These are phyloP conservation scores for Thelonectria rubi DNA, from an alignment of 2,329 filamentous ascomycete species.

Conservation along the genomic window DNA sequence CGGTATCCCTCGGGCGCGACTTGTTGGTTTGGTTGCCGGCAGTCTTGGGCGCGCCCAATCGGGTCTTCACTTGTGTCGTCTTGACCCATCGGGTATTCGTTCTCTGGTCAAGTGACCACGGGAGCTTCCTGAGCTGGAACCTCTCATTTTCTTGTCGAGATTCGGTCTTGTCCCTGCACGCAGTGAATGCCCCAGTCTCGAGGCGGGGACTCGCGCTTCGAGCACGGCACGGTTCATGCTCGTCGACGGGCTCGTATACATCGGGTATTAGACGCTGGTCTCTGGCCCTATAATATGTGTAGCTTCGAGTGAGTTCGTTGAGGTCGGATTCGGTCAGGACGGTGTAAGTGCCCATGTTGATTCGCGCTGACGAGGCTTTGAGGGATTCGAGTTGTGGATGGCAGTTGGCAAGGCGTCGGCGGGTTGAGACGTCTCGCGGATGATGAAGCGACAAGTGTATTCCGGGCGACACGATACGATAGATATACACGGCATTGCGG, in stretches of 20 bases:
- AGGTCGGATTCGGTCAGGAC: not conserved
- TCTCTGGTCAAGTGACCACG: conserved; percentile 16
- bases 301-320: not conserved
- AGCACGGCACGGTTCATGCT: conserved; percentile 11
- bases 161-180: conserved; percentile 5
- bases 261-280: conserved; percentile 25
- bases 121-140: conserved; percentile 7
- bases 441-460: conserved; percentile 2
- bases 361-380: too few relatives aligned
- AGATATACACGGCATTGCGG: conserved; percentile 9
- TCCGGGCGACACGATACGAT: conserved; percentile 15
- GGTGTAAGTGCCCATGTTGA: conserved; percentile 1
- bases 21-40: conserved; percentile 2
- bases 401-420: not conserved
- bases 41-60: conserved; percentile 18
- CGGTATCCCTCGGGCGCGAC: not conserved
- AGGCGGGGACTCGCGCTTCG: conserved; percentile 20
- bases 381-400: not conserved
- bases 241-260: conserved; percentile 36
- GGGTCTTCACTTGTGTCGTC: conserved; percentile 26
- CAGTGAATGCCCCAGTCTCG: conserved; percentile 18
- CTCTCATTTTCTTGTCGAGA: conserved; percentile 7
- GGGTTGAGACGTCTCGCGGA: conserved; percentile 1
- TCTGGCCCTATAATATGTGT: not conserved
- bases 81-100: conserved; percentile 20